A percentile compares a stretch with the other conserved stretches of the same genome.
Conservation (phyloP, 108 stramenopile genomes). For the Nitzschia sp. region DNA sequence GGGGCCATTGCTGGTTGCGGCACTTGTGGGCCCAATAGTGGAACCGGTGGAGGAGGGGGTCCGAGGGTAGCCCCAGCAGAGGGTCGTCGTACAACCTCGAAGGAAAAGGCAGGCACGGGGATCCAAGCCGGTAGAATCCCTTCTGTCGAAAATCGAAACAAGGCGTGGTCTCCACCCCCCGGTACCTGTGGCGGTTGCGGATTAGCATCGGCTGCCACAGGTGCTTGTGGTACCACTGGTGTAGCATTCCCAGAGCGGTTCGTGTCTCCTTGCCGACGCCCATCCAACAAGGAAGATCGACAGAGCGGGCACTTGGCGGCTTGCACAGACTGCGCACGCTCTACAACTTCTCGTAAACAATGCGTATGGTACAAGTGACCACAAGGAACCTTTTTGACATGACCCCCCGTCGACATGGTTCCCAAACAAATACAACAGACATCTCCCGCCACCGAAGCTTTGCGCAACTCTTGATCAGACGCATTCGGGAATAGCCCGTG, state of each 20-base stretch:
- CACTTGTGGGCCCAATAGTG: neutral
- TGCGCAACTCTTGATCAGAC: conserved; percentile 59
- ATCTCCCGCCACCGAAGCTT: conserved; percentile 66
- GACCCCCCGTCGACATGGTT: conserved; percentile 50
- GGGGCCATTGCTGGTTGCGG: conserved; percentile 29
- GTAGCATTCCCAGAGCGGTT: neutral
- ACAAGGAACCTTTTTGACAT: conserved; percentile 73
- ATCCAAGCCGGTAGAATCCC: conserved; percentile 74
- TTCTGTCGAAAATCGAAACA: conserved; percentile 82
- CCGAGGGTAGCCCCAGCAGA: conserved; percentile 13
- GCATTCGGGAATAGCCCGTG: conserved; percentile 62
- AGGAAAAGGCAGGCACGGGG: conserved; percentile 76
- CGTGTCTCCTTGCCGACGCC: conserved; percentile 16
- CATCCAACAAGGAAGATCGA: conserved; percentile 59
- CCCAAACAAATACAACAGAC: conserved; percentile 83
- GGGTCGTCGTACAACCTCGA: conserved; percentile 76
- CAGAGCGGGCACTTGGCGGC: conserved; percentile 74
- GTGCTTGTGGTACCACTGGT: neutral
- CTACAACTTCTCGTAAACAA: conserved; percentile 80
- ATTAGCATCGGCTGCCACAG: neutral
- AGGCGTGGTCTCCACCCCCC: conserved; percentile 46
- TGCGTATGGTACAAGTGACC: conserved; percentile 79
- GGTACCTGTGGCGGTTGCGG: conserved; percentile 22
- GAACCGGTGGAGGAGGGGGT: neutral
- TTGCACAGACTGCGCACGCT: conserved; percentile 64